These are phyloP conservation scores for Alternaria rosae DNA, from an alignment of 2,329 filamentous ascomycete genomes.

Conservation along the genomic window DNA sequence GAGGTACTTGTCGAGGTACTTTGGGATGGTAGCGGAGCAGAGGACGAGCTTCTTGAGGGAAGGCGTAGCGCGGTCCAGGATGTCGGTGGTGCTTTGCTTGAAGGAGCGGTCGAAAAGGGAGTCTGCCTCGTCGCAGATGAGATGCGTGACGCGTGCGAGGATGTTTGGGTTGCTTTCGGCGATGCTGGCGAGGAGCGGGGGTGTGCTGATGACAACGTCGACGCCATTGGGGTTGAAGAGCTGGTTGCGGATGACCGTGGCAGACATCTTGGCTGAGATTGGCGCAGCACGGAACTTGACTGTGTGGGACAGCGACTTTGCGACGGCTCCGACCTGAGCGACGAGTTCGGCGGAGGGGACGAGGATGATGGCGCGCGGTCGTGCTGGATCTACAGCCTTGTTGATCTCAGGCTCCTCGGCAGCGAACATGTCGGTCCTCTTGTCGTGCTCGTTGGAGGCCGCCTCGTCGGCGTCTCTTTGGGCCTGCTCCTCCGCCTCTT, in stretches of 20 bases:
- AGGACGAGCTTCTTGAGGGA: slow-evolving; percentile 87
- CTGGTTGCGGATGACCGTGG: slow-evolving; percentile 81
- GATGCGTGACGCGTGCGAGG: slow-evolving; percentile 85
- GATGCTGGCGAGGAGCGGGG: slow-evolving; percentile 87
- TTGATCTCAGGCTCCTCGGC: slow-evolving; percentile 65
- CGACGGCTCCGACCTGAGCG: slow-evolving; percentile 79
- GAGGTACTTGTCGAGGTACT: slow-evolving; percentile 86
- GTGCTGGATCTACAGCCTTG: slow-evolving; percentile 72
- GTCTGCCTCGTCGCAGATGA: slow-evolving; percentile 95
- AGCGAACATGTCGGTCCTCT: slow-evolving; percentile 62
- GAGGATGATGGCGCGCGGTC: slow-evolving; percentile 83
- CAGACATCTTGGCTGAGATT: slow-evolving; percentile 78
- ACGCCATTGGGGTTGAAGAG: slow-evolving; percentile 83
- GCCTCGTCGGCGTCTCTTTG: slow-evolving; percentile 61
- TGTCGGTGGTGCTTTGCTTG: slow-evolving; percentile 78
- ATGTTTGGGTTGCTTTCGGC: slow-evolving; percentile 90
- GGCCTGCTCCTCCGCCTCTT: slow-evolving; percentile 57
- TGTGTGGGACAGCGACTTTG: slow-evolving; percentile 82
- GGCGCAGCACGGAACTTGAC: slow-evolving; percentile 86
- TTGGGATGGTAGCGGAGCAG: slow-evolving; percentile 95
- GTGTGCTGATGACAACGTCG: slow-evolving; percentile 86
- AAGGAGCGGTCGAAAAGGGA: slow-evolving; percentile 95
- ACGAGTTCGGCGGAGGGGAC: slow-evolving; percentile 94
- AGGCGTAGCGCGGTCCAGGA: slow-evolving; percentile 81
- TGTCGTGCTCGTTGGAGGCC: slow-evolving; percentile 34